Evolutionary conservation across 1,139 yeast genomes (phyloP).

Genomic region (Nakaseomyces glabratus): DNA sequence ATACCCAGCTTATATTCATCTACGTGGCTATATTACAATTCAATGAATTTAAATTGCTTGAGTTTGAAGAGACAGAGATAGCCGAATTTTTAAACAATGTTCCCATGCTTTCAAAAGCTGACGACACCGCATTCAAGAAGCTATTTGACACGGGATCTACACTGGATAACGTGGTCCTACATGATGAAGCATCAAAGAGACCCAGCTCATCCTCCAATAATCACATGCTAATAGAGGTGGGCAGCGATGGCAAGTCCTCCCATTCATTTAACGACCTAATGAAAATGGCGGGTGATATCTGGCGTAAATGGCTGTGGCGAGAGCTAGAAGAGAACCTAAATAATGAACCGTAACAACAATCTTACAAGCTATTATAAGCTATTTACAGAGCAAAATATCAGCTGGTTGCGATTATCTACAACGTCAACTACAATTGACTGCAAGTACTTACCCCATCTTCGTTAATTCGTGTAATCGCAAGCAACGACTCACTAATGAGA

Average conservation of each 20-base stretch:
- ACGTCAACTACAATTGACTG: too few relatives aligned
- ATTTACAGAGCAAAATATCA: too few relatives aligned
- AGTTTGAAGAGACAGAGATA: conserved; percentile 84
- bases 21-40: conserved; percentile 74
- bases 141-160: conserved; percentile 18
- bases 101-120: conserved; percentile 32
- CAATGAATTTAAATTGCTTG: conserved; percentile 67
- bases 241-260: conserved; percentile 30
- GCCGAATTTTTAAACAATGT: conserved; percentile 62
- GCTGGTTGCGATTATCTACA: too few relatives aligned
- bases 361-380: too few relatives aligned
- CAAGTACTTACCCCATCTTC: too few relatives aligned
- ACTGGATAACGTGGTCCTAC: background rate
- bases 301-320: conserved; percentile 80
- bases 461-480: too few relatives aligned
- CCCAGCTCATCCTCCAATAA: conserved; percentile 8
- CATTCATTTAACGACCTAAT: conserved; percentile 44
- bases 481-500: too few relatives aligned
- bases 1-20: conserved; percentile 65
- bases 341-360: background rate
- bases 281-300: conserved; percentile 74
- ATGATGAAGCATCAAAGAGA: conserved; percentile 3
- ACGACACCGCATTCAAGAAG: conserved; percentile 26
- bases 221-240: conserved; percentile 29
- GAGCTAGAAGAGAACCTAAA: conserved; percentile 44